Base-by-base conservation (phyloP, 352 stramenopile genomes). In the Pythium brachiatum region DNA sequence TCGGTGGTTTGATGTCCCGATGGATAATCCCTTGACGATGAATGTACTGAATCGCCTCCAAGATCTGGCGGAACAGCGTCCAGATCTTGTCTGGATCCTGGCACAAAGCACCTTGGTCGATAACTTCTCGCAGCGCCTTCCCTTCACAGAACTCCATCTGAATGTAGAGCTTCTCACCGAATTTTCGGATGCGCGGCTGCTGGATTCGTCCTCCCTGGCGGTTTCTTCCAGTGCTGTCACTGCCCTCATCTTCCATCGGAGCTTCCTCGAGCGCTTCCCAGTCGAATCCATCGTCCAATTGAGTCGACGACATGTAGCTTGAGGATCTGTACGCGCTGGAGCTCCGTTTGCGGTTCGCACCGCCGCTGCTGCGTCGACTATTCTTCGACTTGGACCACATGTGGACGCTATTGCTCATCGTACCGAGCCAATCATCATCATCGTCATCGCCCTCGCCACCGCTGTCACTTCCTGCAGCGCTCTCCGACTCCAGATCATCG, bases 81-180 rank as follows among this genome's bases (percentile, higher is more conserved):
- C 94, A 98, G 29, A 98, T 93, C 60, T 96, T 94, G 60, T 95
- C 84, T 2, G 80, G 74, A n/a, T 93, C 75, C 70, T 88, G 78
- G 57, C 74, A 92, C 26, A 98, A 68, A 0, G 69, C 68, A 16
- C 80, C 81, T 48, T 98, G 89, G 66, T 99, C 95, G 60, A 98
- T 98, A 34, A 98, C 81, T 44, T 98, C 90, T 56, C 94, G 77
- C 34, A 99, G 75, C 26, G 94, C 97, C 51, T 96, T 98, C 9
- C 88, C 78, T 47, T 95, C 81, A 52, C 96, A 99, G 66, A 94
- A 99, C 72, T 99, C 92, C 95, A 99, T 99, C 72, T 98, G 90
- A 62, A 97, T 97, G 64, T 94, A 96, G 55, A 97, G 71, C 61
- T 81, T 88, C 59, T 95, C 87, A 34, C 79, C 78, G 51, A 74